Conservation (phyloP, 306 rosid species). For the Sphenostylis stenocarpa region DNA sequence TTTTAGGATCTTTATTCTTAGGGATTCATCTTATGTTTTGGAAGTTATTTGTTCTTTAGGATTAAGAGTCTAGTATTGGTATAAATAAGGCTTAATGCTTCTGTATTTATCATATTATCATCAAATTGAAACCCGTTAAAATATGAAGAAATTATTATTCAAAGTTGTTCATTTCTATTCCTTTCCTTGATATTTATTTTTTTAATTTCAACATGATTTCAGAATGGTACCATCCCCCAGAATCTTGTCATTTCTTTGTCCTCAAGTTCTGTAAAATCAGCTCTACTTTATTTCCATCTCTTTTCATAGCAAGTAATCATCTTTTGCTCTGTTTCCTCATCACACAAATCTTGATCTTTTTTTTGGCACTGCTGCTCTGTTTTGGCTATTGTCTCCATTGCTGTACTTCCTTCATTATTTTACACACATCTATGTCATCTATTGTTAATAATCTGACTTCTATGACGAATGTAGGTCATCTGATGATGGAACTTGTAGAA, state of each 20-base stretch:
- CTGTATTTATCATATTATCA: background rate
- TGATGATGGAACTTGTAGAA: constrained; percentile 91
- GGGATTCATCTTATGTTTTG: background rate
- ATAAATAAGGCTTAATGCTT: background rate
- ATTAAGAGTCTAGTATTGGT: background rate
- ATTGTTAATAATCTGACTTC: constrained; percentile 18
- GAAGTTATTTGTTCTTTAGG: background rate
- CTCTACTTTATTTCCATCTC: background rate
- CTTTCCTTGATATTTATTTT: background rate
- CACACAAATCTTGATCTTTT: background rate
- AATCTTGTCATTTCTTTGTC: background rate
- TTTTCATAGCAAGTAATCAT: background rate
- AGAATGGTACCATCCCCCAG: background rate
- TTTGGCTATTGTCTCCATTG: background rate
- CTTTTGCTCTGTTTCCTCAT: background rate
- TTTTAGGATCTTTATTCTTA: background rate
- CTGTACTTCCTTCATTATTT: background rate
- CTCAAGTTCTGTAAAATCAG: background rate
- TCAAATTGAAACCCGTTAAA: background rate
- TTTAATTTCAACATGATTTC: background rate
- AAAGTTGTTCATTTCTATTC: background rate
- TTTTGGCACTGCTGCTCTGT: background rate
- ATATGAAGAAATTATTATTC: background rate
- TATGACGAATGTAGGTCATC: constrained; percentile 63
- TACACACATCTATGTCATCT: background rate